Conservation (phyloP, 1,284 basidiomycete species). For the Neotropicomus parvogracilis region DNA sequence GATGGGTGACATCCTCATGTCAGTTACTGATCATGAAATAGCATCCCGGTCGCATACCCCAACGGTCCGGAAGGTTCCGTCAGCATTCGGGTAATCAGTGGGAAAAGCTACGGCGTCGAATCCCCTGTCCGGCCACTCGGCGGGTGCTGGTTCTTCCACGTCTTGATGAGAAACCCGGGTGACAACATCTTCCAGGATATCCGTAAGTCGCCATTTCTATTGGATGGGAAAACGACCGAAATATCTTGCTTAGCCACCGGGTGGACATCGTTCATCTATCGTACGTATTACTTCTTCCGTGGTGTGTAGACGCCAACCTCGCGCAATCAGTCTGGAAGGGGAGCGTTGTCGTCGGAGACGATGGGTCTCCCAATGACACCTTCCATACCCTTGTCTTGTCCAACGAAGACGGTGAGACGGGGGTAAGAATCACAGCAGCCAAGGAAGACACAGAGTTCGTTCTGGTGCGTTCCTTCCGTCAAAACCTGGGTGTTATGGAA, state of each 20-base stretch:
- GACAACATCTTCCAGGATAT: slow-evolving; percentile 80
- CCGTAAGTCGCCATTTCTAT: slow-evolving; percentile 47
- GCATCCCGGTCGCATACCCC: slow-evolving; percentile 73
- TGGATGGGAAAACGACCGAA: slow-evolving; percentile 2
- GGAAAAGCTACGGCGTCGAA: slow-evolving; percentile 80
- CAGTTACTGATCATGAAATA: slow-evolving; percentile 29
- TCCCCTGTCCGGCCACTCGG: slow-evolving; percentile 88
- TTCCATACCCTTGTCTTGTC: slow-evolving; percentile 84
- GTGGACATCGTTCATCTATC: slow-evolving; percentile 83
- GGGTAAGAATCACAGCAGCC: slow-evolving; percentile 56
- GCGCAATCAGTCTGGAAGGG: slow-evolving; percentile 60
- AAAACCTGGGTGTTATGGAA: slow-evolving; percentile 5
- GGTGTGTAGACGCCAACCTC: slow-evolving; percentile 10
- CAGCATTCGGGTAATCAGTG: slow-evolving; percentile 83
- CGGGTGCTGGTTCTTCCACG: slow-evolving; percentile 92
- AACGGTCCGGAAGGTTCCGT: slow-evolving; percentile 67
- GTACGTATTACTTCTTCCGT: slow-evolving; percentile 40
- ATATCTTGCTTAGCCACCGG: slow-evolving; percentile 48
- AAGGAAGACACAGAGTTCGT: slow-evolving; percentile 67
- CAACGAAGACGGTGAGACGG: slow-evolving; percentile 49
- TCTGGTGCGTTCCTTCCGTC: slow-evolving; percentile 44
- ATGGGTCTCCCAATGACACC: slow-evolving; percentile 45
- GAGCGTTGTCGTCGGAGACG: slow-evolving; percentile 56
- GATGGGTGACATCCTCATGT: slow-evolving; percentile 1
- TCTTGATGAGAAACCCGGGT: slow-evolving; percentile 64